Base-by-base conservation (phyloP, 139 green algal species). In the Spirogloea muscicola region DNA sequence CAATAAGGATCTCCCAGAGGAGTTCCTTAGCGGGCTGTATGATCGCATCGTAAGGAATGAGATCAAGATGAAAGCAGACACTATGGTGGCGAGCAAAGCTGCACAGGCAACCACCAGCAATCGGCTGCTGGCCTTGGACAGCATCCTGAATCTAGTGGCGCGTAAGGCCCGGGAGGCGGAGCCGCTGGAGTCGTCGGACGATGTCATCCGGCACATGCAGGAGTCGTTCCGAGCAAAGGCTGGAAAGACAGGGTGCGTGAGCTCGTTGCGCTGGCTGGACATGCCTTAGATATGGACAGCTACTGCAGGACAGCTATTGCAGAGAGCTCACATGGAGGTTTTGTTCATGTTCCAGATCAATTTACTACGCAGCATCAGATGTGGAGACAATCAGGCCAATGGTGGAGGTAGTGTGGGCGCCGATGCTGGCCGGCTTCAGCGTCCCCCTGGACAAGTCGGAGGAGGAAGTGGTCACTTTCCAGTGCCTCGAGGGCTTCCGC, bases 351-450 rank as follows among this genome's bases (percentile, higher is more conserved):
- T 52, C 44, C 63, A 62, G 34, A 3, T 60, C 66, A 46, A 25
- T 29, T 27, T 75, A 61, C 46, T 72, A 75, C 29, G 10, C 31
- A 7, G 49, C 39, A 7, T 68, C 46, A 36, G 33, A 75, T 21
- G n/a, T 49, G 9, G 66, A 75, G n/a, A 72, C 40, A 68, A 48
- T 75, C 25, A 75, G 87, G 44, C 90, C 92, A 13, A 94, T 97
- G 87, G 87, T 98, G 62, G 91, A 96, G 75, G 87, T 91, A 10
- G 79, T 86, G n/a, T 97, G 92, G 93, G 88, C 90, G 7, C 90
- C 93, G 7, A 82, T 96, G 74, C 86, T 98, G 70, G 90, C 89
- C 3, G 91, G 87, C 25, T 89, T 97, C 65, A 84, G 57, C 27
- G 57, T 48, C 27, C 34, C 43, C 37, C 37, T 48, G 43, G 66